Evolutionary conservation across 345 rosid species (phyloP).

Genomic region (Acer saccharum): DNA sequence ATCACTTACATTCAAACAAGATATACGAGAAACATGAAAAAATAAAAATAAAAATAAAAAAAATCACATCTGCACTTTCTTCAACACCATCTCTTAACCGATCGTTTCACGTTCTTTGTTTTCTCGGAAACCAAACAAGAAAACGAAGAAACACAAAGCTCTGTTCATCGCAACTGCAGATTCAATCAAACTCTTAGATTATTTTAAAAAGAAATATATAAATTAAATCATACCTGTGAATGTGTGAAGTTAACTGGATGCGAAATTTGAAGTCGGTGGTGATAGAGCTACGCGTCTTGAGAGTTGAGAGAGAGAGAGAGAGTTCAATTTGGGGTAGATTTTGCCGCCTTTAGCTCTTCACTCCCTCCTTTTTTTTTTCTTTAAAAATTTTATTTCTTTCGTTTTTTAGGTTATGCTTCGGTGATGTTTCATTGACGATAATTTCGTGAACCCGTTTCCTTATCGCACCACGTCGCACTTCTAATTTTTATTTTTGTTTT

Average conservation of each 20-base stretch:
- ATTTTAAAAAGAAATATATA: neutral
- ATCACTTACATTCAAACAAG: neutral
- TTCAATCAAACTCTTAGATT: neutral
- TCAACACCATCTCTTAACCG: neutral
- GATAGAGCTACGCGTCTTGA: neutral
- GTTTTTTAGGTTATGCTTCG: neutral
- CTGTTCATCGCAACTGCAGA: neutral
- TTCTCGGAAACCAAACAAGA: neutral
- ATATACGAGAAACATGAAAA: neutral
- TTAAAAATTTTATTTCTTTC: too few relatives aligned
- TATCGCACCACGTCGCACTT: neutral
- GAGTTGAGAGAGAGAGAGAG: too few relatives aligned
- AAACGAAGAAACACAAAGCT: neutral
- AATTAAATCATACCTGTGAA: neutral
- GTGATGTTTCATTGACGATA: neutral
- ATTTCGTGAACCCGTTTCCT: neutral
- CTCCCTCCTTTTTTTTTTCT: constrained; percentile 4
- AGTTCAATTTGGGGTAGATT: neutral
- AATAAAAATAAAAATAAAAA: too few relatives aligned
- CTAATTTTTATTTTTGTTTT: too few relatives aligned
- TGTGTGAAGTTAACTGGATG: neutral
- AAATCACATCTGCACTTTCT: neutral
- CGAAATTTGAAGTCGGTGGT: neutral
- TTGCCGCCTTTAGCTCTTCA: constrained; percentile 16
- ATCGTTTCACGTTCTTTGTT: too few relatives aligned